Evolutionary conservation across 1,284 basidiomycete genomes (phyloP).

Genomic region (Apiotrichum veenhuisii): DNA sequence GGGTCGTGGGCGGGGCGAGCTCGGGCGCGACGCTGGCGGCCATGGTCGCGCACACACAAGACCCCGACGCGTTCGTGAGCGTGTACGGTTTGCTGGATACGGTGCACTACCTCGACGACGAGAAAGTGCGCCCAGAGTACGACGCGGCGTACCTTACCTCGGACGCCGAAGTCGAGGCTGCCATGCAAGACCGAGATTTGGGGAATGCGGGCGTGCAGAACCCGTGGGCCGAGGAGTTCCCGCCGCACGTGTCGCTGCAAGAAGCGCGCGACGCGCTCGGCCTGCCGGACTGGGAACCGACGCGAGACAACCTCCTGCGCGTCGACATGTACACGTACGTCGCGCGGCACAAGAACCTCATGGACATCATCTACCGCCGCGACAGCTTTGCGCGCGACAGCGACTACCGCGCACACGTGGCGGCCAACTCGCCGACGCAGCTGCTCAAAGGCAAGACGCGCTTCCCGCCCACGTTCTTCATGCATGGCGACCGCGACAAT

Average conservation of each 20-base stretch:
- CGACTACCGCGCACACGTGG: conserved; percentile 3
- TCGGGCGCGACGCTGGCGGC: conserved; percentile 12
- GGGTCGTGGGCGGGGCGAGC: conserved; percentile 1
- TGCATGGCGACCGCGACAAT: conserved; percentile 27
- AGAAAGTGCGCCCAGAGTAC: not conserved
- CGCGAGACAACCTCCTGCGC: not conserved
- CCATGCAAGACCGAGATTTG: not conserved
- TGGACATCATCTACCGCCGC: conserved; percentile 18
- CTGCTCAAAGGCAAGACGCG: not conserved
- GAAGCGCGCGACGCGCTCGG: conserved; percentile 9
- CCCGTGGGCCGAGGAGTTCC: conserved; percentile 16
- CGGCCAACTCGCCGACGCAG: not conserved
- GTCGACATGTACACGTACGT: conserved; percentile 15
- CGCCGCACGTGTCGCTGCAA: conserved; percentile 9
- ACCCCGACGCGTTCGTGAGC: conserved; percentile 6
- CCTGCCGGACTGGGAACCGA: conserved; percentile 8
- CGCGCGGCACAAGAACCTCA: conserved; percentile 8
- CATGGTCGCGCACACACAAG: conserved; percentile 3
- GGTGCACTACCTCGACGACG: conserved; percentile 6
- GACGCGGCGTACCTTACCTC: conserved; percentile 2
- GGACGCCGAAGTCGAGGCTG: not conserved
- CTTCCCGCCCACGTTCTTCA: conserved; percentile 27
- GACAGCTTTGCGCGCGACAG: conserved; percentile 5
- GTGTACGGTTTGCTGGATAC: conserved; percentile 17
- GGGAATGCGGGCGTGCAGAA: conserved; percentile 1